A percentile compares a stretch with the other conserved stretches of the same genome.
Conservation (phyloP, 129 eudicot species). For the Glebionis coronaria region DNA sequence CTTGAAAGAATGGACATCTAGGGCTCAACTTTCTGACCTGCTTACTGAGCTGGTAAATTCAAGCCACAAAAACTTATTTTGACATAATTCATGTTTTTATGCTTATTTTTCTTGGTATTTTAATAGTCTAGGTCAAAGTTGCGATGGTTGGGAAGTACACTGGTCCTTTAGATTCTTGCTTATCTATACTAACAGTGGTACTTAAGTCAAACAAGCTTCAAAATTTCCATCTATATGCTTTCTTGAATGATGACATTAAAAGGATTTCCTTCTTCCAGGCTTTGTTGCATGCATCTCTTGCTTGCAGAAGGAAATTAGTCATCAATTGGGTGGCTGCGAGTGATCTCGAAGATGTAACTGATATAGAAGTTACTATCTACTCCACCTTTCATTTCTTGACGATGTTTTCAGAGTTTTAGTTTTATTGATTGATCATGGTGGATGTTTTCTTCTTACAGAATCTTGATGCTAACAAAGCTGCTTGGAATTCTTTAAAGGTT, state of each 20-base stretch:
- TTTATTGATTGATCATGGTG: constrained; percentile 12
- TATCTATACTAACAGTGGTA: constrained; percentile 81
- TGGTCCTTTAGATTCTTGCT: constrained; percentile 81
- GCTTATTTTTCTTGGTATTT: constrained; percentile 3
- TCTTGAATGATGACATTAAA: neutral
- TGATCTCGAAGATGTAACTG: constrained; percentile 89
- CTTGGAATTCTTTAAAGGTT: constrained; percentile 83
- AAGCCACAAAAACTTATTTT: neutral
- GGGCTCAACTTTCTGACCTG: constrained; percentile 46
- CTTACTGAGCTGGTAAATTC: constrained; percentile 39
- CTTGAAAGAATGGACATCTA: constrained; percentile 48
- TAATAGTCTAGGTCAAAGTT: constrained; percentile 56
- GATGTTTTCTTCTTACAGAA: constrained; percentile 48
- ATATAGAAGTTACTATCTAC: constrained; percentile 48
- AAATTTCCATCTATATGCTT: neutral
- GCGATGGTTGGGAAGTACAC: constrained; percentile 99
- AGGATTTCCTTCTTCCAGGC: constrained; percentile 45
- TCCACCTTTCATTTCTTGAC: constrained; percentile 7
- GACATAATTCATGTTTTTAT: neutral
- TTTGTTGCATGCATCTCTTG: constrained; percentile 91
- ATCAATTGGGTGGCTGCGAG: constrained; percentile 87
- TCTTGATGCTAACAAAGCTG: constrained; percentile 57
- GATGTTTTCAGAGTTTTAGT: neutral
- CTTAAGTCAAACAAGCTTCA: neutral
- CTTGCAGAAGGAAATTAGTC: constrained; percentile 63